Evolutionary conservation across 1,139 yeast genomes (phyloP), one percentile per base, ranked within the genome.

Genomic region (Diutina pseudorugosa): DNA sequence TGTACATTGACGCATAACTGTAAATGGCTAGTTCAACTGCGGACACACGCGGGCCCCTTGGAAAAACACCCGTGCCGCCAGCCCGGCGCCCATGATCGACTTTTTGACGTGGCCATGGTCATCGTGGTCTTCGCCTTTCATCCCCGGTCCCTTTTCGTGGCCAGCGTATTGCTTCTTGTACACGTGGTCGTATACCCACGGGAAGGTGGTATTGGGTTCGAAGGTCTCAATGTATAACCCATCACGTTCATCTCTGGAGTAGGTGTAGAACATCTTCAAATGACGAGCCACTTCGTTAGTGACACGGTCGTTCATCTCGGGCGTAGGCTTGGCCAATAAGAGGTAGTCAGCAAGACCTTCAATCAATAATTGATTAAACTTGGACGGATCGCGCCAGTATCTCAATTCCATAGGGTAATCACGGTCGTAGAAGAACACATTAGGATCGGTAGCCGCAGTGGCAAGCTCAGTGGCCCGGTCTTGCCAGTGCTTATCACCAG

Each of bases 311-410:
- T 71, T 65, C 51, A 72, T 65, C 19, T 65, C 74, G 43, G 63
- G 65, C 3, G 71, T 75, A 42, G 69, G 63, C 20, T 76, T 79
- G 51, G 79, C 68, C 49, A 70, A 73, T 56, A 79, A 65, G 59
- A 82, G 61, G 62, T 80, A 83, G 61, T 83, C 90, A 1, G 86
- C 86, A 54, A 82, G 69, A 0, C 90, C 90, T 63, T 83, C 90
- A 49, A 83, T 71, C 52, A 84, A 66, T 56, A 83, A 69, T 61
- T 83, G 89, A 52, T 79, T 76, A 61, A 83, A 84, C 64, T 80
- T 80, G 1, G 84, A 75, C 20, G 80, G 68, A 60, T 83, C 89
- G 56, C 85, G 73, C 80, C 85, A 83, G 65, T 77, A 81, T 54
- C 90, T 69, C 57, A 76, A 75, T 12, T 72, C 75, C 62, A 70